Conservation (phyloP, 192 early-diverging fungal genomes). For the Radiomyces spectabilis region DNA sequence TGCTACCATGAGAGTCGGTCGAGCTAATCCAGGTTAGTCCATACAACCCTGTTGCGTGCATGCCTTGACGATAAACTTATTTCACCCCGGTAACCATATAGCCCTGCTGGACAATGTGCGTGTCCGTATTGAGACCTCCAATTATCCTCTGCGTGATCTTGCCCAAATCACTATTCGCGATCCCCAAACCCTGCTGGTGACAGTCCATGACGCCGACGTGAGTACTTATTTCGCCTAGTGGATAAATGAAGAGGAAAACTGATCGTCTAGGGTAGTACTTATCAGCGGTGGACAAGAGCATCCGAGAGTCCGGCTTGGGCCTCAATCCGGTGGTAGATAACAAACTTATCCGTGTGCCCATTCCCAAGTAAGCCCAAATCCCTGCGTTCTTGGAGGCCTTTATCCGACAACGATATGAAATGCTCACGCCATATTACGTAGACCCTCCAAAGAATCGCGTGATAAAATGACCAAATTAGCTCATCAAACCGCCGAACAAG, state of each 20-base stretch:
- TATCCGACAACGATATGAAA: too few relatives aligned
- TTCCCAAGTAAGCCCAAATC: conserved; percentile 59
- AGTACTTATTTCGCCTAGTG: not conserved
- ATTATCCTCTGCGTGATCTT: conserved; percentile 52
- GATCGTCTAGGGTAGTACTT: not conserved
- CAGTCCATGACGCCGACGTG: conserved; percentile 68
- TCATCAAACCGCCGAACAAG: conserved; percentile 51
- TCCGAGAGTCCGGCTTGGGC: conserved; percentile 68
- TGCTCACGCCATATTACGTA: too few relatives aligned
- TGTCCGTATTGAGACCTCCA: conserved; percentile 49
- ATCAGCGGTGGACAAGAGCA: conserved; percentile 61
- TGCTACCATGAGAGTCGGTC: conserved; percentile 53
- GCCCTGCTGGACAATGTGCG: conserved; percentile 65
- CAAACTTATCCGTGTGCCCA: conserved; percentile 64
- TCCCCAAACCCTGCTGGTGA: conserved; percentile 72
- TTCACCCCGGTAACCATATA: conserved; percentile 12
- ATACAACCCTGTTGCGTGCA: not conserved
- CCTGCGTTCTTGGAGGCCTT: too few relatives aligned
- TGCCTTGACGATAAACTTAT: not conserved
- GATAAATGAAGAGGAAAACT: not conserved
- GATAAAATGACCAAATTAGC: conserved; percentile 62
- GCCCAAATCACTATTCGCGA: conserved; percentile 80
- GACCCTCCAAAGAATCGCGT: conserved; percentile 67
- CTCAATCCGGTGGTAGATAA: conserved; percentile 74
- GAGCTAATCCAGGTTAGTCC: conserved; percentile 62